phyloP scores from a whole-genome alignment of 1,284 basidiomycete genomes.

The Fomitiporia mediterranea region DNA sequence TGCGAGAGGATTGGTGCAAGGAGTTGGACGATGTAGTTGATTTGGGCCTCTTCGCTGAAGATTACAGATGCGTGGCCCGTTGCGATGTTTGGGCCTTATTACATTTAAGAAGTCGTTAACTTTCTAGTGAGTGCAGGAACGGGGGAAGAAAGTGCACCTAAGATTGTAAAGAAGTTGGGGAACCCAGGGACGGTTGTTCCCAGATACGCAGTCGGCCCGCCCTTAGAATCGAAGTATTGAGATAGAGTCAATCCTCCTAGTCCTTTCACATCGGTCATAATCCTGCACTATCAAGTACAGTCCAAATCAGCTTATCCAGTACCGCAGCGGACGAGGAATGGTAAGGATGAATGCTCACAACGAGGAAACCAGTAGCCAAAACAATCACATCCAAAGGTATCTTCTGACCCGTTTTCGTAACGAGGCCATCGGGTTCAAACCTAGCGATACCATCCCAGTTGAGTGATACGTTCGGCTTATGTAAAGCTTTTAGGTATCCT shows the following conservation, averaged over 20 bases:
- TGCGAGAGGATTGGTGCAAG: slow-evolving; percentile 28
- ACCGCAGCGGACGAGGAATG: neutral
- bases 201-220: slow-evolving; percentile 26
- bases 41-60: slow-evolving; percentile 30
- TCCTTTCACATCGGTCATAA: slow-evolving; percentile 11
- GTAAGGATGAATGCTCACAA: neutral
- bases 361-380: slow-evolving; percentile 44
- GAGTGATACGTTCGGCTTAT: slow-evolving; percentile 33
- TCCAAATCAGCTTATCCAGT: neutral
- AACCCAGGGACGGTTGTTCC: slow-evolving; percentile 26
- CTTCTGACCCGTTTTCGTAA: slow-evolving; percentile 43
- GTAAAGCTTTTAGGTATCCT: slow-evolving; percentile 1
- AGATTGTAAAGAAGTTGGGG: slow-evolving; percentile 26
- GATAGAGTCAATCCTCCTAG: slow-evolving; percentile 18
- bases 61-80: slow-evolving; percentile 30
- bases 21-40: slow-evolving; percentile 30
- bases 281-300: neutral
- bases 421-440: slow-evolving; percentile 41
- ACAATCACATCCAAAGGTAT: slow-evolving; percentile 48
- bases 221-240: slow-evolving; percentile 24
- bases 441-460: slow-evolving; percentile 41
- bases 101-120: neutral
- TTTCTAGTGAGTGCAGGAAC: neutral
- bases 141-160: slow-evolving; percentile 19
- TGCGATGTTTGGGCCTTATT: slow-evolving; percentile 29